Conservation (phyloP, 2,329 filamentous ascomycete genomes). For the Alternaria sp. region DNA sequence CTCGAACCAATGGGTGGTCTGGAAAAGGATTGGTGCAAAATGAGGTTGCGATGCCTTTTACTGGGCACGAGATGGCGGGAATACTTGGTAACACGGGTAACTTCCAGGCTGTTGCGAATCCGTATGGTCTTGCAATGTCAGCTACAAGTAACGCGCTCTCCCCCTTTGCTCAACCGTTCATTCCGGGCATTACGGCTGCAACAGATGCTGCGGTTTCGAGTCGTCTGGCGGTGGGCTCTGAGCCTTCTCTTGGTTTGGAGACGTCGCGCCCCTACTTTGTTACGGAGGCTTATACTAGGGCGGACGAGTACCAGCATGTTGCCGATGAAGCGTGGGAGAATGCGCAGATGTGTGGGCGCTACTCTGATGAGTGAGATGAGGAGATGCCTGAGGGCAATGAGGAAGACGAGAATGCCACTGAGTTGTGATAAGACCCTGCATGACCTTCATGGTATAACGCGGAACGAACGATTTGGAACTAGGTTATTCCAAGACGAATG, state of each 20-base stretch:
- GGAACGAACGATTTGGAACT: background rate
- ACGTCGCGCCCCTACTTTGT: conserved; percentile 1
- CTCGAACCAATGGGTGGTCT: background rate
- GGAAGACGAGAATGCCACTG: background rate
- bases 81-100: conserved; percentile 2
- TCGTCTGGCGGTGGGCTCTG: conserved; percentile 2
- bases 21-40: background rate
- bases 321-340: background rate
- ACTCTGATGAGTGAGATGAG: background rate
- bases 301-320: background rate
- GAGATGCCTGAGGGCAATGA: background rate
- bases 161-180: background rate
- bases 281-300: conserved; percentile 4
- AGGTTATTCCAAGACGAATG: background rate
- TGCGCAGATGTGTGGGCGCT: background rate
- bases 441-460: background rate
- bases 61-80: background rate
- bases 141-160: background rate
- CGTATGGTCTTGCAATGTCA: conserved; percentile 19
- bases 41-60: background rate
- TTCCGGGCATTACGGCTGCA: background rate
- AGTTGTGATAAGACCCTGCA: background rate
- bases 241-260: background rate
- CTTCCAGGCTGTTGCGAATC: background rate
- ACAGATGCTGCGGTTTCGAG: background rate